Evolutionary conservation across 2,329 filamentous ascomycete genomes (phyloP), one percentile per base, ranked within the genome.

Genomic region (Fusarium siculi): DNA sequence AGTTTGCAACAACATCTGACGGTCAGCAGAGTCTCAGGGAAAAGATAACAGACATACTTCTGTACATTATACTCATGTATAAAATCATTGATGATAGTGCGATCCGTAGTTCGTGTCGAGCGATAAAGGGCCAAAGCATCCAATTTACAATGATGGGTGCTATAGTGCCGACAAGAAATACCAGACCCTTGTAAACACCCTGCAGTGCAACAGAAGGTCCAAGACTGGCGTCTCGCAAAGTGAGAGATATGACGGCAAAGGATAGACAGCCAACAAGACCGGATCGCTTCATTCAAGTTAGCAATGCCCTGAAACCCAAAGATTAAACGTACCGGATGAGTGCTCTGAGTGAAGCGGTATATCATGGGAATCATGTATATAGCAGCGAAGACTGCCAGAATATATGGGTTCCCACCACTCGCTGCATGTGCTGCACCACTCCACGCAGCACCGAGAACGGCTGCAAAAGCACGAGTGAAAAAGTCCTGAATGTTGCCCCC

Each of bases 331-430:
- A 86, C 85, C 39, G 87, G 86, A 77, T 90, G 88, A 14, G 83
- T 79, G 74, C 87, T 89, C 63, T 87, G 86, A 0, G 87, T 87
- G 66, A 85, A 89, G 34, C 88, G 83, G 67, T 89, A 88, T 16
- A 89, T 80, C 88, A 89, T 89, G 1, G 88, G 89, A n/a, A 88
- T 74, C 86, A 90, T 89, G 73, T 86, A 90, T 10, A 90, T 81
- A 7, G 83, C 81, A 19, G 87, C 85, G 78, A 90, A 90, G 1
- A 83, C 84, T 8, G 85, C 87, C 78, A 89, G 85, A 4, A 90
- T 84, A 73, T 86, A 89, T 0, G 87, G 87, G 72, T 86, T 89
- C 11, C 88, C 88, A 46, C 85, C 72, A 7, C 83, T 84, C 18
- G 86, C 87, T 11, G 83, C 84, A 74, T 86, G 87, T 1, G 87